Base-by-base conservation (phyloP, 1,284 basidiomycete species). In the Ustilago cynodontis region DNA sequence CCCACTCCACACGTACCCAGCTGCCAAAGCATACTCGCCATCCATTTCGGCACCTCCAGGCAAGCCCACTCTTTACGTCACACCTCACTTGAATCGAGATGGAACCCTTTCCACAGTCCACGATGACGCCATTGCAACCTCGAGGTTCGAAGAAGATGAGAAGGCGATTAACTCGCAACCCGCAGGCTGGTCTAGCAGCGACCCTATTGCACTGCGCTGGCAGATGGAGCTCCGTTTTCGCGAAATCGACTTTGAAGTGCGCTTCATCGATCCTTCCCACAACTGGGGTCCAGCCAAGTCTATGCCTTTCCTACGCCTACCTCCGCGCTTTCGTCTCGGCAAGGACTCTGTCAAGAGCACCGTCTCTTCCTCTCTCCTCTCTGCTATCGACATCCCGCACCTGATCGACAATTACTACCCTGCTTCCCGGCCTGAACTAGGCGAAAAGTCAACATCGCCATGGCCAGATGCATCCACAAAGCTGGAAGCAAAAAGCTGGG, bases 161-260 rank as follows among this genome's bases (percentile, higher is more conserved):
- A 59, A 63, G 47, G 16, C 22, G 3, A 29, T 20, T 3, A 8
- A 13, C 11, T n/a, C n/a, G 8, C 51, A 31, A 18, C 47, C 65
- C 3, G 13, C 22, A 11, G 69, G 63, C 16, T 84, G 82, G 82
- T 72, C 80, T 0, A 83, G 81, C 55, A 71, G 74, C 16, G 82
- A 84, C 29, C 81, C 82, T 0, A 72, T 78, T 16, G 73, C 79
- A 11, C 62, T 84, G 14, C 69, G 78, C 7, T 83, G 81, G 82
- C 82, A 84, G 53, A 77, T 84, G 68, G 78, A 81, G 57, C 64
- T 83, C 22, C 24, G 77, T 8, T 77, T 82, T 29, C 77, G 80
- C 7, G 51, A 50, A 8, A 72, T 71, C 24, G 68, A 74, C 18
- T 76, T 77, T 37, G 71, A 79, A 2, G 72, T 73, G 24, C 64